Evolutionary conservation across 2,329 filamentous ascomycete genomes (phyloP).

Genomic region (Penicillium sp.): DNA sequence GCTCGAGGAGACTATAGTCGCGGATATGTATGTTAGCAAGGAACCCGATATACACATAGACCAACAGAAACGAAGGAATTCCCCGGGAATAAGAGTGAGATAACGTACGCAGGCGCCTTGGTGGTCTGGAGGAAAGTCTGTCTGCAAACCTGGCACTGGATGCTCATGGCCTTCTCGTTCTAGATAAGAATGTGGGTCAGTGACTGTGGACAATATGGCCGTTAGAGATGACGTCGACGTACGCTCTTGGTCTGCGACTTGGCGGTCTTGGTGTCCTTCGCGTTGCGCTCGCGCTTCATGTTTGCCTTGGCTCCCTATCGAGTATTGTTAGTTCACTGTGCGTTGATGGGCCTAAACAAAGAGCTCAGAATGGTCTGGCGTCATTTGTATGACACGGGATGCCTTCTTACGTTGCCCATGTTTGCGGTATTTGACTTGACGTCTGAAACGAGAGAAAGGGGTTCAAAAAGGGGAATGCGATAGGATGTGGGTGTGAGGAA

Average conservation of each 20-base stretch:
- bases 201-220: neutral
- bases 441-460: constrained; percentile 31
- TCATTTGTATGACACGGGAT: neutral
- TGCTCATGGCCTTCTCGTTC: constrained; percentile 72
- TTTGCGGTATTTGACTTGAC: constrained; percentile 23
- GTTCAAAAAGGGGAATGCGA: constrained; percentile 25
- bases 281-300: constrained; percentile 71
- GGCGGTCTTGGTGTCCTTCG: constrained; percentile 56
- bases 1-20: constrained; percentile 55
- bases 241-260: constrained; percentile 69
- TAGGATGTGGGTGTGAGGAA: constrained; percentile 8
- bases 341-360: neutral
- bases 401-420: constrained; percentile 28
- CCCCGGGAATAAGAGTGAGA: neutral
- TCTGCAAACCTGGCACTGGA: constrained; percentile 75
- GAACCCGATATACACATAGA: neutral
- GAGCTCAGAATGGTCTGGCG: neutral
- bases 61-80: neutral
- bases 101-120: constrained; percentile 58
- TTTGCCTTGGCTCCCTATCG: constrained; percentile 59
- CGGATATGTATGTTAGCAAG: constrained; percentile 3
- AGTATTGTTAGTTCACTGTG: constrained; percentile 12
- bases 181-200: constrained; percentile 32
- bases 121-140: constrained; percentile 76
- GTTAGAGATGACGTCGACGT: constrained; percentile 36